phyloP scores from a whole-genome alignment of 805 yeast species.

The Saccharomycopsis guyanensis region DNA sequence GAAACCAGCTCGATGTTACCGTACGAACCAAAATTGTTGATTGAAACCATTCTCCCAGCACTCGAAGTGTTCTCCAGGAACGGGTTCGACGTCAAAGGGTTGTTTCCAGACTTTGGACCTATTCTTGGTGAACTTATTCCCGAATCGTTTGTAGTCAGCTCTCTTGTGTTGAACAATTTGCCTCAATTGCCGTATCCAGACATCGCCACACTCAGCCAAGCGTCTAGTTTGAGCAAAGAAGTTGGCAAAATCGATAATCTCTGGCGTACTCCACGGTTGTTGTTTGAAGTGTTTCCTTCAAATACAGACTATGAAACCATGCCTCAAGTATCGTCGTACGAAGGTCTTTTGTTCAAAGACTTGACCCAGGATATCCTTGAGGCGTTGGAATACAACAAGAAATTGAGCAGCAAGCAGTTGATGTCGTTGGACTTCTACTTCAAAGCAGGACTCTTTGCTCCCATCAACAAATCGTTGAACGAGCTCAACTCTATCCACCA shows the following conservation, averaged over 20 bases:
- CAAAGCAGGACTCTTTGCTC: constrained; percentile 54
- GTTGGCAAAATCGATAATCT: constrained; percentile 51
- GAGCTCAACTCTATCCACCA: constrained; percentile 41
- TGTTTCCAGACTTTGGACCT: constrained; percentile 32
- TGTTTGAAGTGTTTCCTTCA: constrained; percentile 53
- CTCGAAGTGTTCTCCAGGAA: constrained; percentile 32
- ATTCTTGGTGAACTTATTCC: constrained; percentile 12
- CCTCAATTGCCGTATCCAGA: constrained; percentile 30
- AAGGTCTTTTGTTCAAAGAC: constrained; percentile 65
- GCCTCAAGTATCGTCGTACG: constrained; percentile 43
- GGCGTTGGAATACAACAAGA: constrained; percentile 81
- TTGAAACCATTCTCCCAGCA: constrained; percentile 47
- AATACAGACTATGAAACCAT: constrained; percentile 54
- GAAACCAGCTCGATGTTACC: constrained; percentile 30
- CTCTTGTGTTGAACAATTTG: constrained; percentile 9
- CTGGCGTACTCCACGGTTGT: constrained; percentile 58
- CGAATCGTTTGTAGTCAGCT: constrained; percentile 2
- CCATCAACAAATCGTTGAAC: constrained; percentile 73
- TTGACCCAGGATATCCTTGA: constrained; percentile 66
- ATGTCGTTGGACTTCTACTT: constrained; percentile 68
- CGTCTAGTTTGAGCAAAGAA: constrained; percentile 30
- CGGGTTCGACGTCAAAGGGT: constrained; percentile 34
- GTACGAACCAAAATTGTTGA: constrained; percentile 42
- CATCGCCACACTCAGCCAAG: constrained; percentile 29
- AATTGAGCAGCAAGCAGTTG: constrained; percentile 78